These are phyloP conservation scores for Candida xiaguanensis DNA, from an alignment of 805 yeast genomes.

Conservation along the genomic window DNA sequence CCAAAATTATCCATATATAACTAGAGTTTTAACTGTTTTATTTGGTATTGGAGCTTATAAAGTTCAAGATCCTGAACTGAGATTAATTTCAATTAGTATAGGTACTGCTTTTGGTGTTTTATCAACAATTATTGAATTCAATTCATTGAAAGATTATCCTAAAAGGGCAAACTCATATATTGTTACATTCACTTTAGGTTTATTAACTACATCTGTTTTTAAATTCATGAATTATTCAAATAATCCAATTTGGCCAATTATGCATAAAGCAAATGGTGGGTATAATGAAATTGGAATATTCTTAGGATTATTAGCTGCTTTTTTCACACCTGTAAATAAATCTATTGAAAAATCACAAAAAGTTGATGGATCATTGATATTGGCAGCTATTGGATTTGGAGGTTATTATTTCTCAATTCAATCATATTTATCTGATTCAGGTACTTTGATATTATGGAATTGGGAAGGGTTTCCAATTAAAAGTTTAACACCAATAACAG, in stretches of 20 bases:
- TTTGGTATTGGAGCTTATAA: conserved; percentile 76
- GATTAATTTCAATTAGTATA: conserved; percentile 61
- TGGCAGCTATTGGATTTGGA: conserved; percentile 70
- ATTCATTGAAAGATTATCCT: conserved; percentile 25
- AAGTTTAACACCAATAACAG: conserved; percentile 86
- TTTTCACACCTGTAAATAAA: conserved; percentile 47
- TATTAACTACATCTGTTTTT: conserved; percentile 66
- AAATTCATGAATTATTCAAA: conserved; percentile 78
- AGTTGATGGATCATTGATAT: conserved; percentile 40
- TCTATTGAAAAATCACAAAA: conserved; percentile 7
- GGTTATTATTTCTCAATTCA: conserved; percentile 67
- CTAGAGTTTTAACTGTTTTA: conserved; percentile 53
- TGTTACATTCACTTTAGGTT: conserved; percentile 64
- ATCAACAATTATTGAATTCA: conserved; percentile 54
- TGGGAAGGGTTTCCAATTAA: conserved; percentile 92
- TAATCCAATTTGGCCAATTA: conserved; percentile 95
- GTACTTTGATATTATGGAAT: conserved; percentile 87
- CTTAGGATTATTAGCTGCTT: conserved; percentile 60
- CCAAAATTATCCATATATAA: conserved; percentile 44
- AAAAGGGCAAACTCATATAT: conserved; percentile 42
- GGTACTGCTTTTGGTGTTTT: conserved; percentile 65
- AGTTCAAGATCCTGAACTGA: conserved; percentile 61
- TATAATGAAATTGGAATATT: conserved; percentile 67
- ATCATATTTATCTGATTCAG: conserved; percentile 77
- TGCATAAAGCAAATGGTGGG: conserved; percentile 85